A percentile compares a stretch with the other conserved stretches of the same genome.
These are phyloP conservation scores for Solanum etuberosum DNA, from an alignment of 257 asterid genomes.

Conservation along the genomic window DNA sequence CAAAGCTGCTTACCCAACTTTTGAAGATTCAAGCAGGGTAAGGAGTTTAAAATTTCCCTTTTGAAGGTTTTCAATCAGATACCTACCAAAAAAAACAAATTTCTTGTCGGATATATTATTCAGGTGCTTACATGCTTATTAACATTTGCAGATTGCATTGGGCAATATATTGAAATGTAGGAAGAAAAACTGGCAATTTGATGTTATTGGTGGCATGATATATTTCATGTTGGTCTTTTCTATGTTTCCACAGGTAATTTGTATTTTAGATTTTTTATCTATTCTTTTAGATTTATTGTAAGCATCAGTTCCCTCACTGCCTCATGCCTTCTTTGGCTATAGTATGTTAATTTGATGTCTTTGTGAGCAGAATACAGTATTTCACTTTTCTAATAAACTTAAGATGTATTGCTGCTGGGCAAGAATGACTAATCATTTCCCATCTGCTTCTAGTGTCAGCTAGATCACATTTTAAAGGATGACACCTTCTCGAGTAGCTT, in stretches of 20 bases:
- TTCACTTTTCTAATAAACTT: not conserved
- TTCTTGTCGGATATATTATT: not conserved
- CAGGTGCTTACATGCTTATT: not conserved
- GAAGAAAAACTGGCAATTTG: slow-evolving; percentile 99
- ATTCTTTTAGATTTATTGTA: not conserved
- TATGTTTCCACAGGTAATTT: slow-evolving; percentile 89
- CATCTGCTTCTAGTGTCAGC: slow-evolving; percentile 58
- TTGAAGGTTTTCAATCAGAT: not conserved
- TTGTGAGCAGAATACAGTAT: not conserved
- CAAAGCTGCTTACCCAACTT: slow-evolving; percentile 85
- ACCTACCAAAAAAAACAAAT: not conserved
- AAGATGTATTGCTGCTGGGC: not conserved
- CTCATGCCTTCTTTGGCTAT: not conserved
- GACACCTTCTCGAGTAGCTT: slow-evolving; percentile 71
- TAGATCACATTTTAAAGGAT: slow-evolving; percentile 80
- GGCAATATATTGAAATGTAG: slow-evolving; percentile 95
- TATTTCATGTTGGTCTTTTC: slow-evolving; percentile 79
- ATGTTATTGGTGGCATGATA: slow-evolving; percentile 85
- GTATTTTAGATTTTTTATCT: not conserved
- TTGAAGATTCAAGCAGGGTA: slow-evolving; percentile 97
- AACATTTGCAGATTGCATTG: slow-evolving; percentile 70
- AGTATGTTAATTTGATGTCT: not conserved
- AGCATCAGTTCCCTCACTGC: not conserved
- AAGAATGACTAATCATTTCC: slow-evolving; percentile 12
- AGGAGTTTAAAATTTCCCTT: not conserved